phyloP scores from a whole-genome alignment of 768 basidiomycete genomes.

The Mycena latifolia region DNA sequence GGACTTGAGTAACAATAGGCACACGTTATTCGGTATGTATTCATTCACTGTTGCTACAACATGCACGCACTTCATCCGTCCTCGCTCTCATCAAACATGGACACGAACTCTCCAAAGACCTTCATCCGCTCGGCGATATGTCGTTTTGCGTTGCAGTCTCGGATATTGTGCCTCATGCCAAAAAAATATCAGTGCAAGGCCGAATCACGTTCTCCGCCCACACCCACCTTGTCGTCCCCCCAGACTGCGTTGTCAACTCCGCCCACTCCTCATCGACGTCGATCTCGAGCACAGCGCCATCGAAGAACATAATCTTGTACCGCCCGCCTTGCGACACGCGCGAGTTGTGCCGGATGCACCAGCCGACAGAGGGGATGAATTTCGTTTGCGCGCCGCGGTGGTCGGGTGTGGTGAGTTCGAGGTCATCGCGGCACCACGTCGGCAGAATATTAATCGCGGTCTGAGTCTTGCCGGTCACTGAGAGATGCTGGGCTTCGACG shows the following conservation, averaged over 20 bases:
- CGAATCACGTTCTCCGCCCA: not conserved
- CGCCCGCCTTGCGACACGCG: constrained; percentile 54
- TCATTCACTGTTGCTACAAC: not conserved
- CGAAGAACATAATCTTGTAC: constrained; percentile 59
- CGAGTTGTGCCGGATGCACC: constrained; percentile 56
- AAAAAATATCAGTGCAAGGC: constrained; percentile 5
- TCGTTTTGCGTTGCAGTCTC: constrained; percentile 46
- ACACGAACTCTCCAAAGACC: constrained; percentile 55
- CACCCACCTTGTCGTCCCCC: constrained; percentile 45
- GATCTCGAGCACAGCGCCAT: constrained; percentile 54
- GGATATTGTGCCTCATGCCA: constrained; percentile 46
- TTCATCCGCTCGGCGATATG: constrained; percentile 55
- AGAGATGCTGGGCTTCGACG: constrained; percentile 29
- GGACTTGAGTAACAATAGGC: no score
- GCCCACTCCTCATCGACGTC: constrained; percentile 59
- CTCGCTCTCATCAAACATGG: constrained; percentile 51
- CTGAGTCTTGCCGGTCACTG: constrained; percentile 28
- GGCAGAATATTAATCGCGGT: constrained; percentile 20
- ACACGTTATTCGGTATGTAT: not conserved
- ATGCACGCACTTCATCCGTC: not conserved
- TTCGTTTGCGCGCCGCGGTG: constrained; percentile 46
- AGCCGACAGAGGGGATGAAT: constrained; percentile 55
- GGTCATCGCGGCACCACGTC: constrained; percentile 36
- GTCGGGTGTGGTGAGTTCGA: constrained; percentile 29
- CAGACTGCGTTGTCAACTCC: constrained; percentile 46